Conservation (phyloP, 2,329 filamentous ascomycete genomes). For the Ampelomyces quisqualis region DNA sequence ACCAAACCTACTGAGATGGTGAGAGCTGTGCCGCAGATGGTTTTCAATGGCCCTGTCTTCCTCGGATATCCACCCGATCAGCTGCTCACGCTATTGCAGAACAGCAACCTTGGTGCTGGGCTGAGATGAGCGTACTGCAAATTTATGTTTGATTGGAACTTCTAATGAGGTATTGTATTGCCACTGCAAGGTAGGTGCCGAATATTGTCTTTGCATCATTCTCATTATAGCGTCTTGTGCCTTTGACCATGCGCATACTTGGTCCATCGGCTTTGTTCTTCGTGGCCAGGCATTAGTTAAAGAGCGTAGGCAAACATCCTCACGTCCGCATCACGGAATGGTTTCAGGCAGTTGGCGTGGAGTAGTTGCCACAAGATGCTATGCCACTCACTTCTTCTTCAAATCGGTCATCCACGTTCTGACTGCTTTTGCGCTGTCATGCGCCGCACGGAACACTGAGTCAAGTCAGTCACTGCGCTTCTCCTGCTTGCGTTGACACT, state of each 20-base stretch:
- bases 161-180: constrained; percentile 28
- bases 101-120: constrained; percentile 38
- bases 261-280: neutral
- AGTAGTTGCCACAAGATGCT: too few species aligned
- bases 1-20: constrained; percentile 14
- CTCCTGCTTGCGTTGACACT: constrained; percentile 22
- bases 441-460: constrained; percentile 51
- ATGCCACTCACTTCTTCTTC: constrained; percentile 45
- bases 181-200: constrained; percentile 26
- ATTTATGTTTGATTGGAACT: constrained; percentile 10
- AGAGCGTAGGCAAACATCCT: too few species aligned
- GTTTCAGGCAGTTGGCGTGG: too few species aligned
- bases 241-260: neutral
- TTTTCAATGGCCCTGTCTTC: constrained; percentile 92
- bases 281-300: too few species aligned
- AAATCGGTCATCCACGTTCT: constrained; percentile 48
- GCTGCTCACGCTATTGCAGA: constrained; percentile 37
- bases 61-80: constrained; percentile 68
- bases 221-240: constrained; percentile 4
- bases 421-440: constrained; percentile 51
- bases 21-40: constrained; percentile 62
- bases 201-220: constrained; percentile 15
- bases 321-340: too few species aligned
- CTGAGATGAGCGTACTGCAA: constrained; percentile 20
- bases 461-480: constrained; percentile 5